Evolutionary conservation across 441 rosid species (phyloP).

Genomic region (Brassica hybrid): DNA sequence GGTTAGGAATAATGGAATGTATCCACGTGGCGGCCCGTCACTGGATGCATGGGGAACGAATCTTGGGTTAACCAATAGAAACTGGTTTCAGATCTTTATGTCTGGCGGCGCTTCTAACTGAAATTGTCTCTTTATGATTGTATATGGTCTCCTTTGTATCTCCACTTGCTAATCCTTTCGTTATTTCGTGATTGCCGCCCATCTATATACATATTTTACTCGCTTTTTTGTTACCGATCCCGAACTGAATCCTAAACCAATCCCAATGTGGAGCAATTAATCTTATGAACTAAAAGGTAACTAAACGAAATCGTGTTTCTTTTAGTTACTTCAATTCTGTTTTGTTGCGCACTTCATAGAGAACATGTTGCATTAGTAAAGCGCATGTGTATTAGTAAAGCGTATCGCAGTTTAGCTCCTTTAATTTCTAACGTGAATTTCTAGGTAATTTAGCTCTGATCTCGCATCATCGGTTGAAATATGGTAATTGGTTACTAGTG

Average conservation of each 20-base stretch:
- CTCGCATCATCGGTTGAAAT: neutral
- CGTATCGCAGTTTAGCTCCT: no score
- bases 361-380: no score
- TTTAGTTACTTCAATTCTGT: no score
- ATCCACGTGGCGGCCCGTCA: slow-evolving; percentile 41
- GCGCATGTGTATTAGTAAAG: no score
- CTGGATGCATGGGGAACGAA: slow-evolving; percentile 30
- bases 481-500: neutral
- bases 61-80: slow-evolving; percentile 31
- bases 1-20: slow-evolving; percentile 27
- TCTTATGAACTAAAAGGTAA: no score
- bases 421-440: neutral
- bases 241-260: neutral
- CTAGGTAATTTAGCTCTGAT: neutral
- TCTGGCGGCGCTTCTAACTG: slow-evolving; percentile 39
- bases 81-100: slow-evolving; percentile 30
- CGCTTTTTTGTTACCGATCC: neutral
- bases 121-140: slow-evolving; percentile 17
- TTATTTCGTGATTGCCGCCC: slow-evolving; percentile 22
- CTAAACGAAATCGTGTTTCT: no score
- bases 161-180: slow-evolving; percentile 27
- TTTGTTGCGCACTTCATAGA: no score
- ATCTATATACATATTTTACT: neutral
- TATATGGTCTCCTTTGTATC: no score
- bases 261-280: neutral